These are phyloP conservation scores for Metarhizium guizhouense DNA, from an alignment of 2,329 filamentous ascomycete species.

Conservation along the genomic window DNA sequence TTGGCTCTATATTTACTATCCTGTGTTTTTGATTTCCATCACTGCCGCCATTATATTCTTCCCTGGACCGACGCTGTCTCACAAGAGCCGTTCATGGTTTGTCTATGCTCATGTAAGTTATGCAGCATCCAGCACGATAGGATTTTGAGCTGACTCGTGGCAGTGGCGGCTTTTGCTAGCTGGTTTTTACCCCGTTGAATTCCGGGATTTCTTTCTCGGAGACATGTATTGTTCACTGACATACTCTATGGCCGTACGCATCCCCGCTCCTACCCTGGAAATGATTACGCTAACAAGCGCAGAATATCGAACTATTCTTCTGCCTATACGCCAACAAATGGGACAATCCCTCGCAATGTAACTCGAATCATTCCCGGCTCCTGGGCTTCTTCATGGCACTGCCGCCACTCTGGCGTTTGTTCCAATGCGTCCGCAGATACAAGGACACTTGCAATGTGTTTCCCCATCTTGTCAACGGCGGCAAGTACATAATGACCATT, in stretches of 20 bases:
- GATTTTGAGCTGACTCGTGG: not conserved
- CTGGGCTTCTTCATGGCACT: slow-evolving; percentile 79
- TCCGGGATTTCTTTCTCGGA: slow-evolving; percentile 92
- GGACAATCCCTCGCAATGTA: slow-evolving; percentile 67
- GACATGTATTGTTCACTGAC: slow-evolving; percentile 97
- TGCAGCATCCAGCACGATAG: not conserved
- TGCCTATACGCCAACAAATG: slow-evolving; percentile 81
- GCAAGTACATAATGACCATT: slow-evolving; percentile 84
- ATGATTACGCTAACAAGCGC: not conserved
- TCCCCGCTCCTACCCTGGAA: not conserved
- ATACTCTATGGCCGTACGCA: slow-evolving; percentile 74
- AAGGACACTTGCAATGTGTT: slow-evolving; percentile 79
- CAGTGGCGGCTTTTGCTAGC: slow-evolving; percentile 80
- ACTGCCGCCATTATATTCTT: slow-evolving; percentile 63
- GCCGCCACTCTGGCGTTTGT: slow-evolving; percentile 80
- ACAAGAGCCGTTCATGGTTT: slow-evolving; percentile 76
- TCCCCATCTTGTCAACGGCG: slow-evolving; percentile 85
- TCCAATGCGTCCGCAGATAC: slow-evolving; percentile 89
- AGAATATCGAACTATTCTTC: slow-evolving; percentile 91
- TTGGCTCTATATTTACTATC: slow-evolving; percentile 75
- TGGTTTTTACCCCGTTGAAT: slow-evolving; percentile 87
- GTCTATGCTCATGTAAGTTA: slow-evolving; percentile 72
- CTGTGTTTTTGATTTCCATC: slow-evolving; percentile 66
- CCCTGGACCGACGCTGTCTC: slow-evolving; percentile 65
- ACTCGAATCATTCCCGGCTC: slow-evolving; percentile 73